These are phyloP conservation scores for Boletus sp. DNA, from an alignment of 1,284 basidiomycete genomes.

Conservation along the genomic window DNA sequence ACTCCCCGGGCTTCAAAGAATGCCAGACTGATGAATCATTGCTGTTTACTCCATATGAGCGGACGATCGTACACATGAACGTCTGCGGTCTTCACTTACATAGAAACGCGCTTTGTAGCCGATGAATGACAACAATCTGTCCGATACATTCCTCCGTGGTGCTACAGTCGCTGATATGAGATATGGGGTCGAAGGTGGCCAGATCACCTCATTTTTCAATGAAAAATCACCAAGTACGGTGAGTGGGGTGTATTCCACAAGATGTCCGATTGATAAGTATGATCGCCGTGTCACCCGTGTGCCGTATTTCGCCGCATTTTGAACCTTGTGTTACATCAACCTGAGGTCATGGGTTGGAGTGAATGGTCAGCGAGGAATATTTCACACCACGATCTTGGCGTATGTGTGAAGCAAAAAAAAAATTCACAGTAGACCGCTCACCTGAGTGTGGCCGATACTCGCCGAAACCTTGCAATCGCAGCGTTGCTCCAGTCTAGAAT, in stretches of 20 bases:
- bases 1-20: not conserved
- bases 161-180: constrained; percentile 16
- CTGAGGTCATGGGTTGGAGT: constrained; percentile 4
- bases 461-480: not conserved
- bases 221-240: constrained; percentile 26
- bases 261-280: constrained; percentile 17
- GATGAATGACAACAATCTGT: constrained; percentile 4
- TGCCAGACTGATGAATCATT: constrained; percentile 2
- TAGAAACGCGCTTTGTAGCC: constrained; percentile 9
- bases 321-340: constrained; percentile 16
- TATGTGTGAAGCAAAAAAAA: not conserved
- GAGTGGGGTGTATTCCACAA: constrained; percentile 15
- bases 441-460: not conserved
- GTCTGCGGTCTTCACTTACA: constrained; percentile 4
- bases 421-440: not conserved
- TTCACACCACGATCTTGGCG: not conserved
- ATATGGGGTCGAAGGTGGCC: constrained; percentile 8
- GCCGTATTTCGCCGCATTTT: constrained; percentile 12
- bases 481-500: not conserved
- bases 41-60: constrained; percentile 13
- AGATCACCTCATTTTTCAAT: constrained; percentile 20
- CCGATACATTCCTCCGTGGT: constrained; percentile 8
- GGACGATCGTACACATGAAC: not conserved
- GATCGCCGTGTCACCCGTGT: constrained; percentile 24
- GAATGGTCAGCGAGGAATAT: not conserved